Conservation (phyloP, 345 rosid genomes). For the Hibiscus mutabilis region DNA sequence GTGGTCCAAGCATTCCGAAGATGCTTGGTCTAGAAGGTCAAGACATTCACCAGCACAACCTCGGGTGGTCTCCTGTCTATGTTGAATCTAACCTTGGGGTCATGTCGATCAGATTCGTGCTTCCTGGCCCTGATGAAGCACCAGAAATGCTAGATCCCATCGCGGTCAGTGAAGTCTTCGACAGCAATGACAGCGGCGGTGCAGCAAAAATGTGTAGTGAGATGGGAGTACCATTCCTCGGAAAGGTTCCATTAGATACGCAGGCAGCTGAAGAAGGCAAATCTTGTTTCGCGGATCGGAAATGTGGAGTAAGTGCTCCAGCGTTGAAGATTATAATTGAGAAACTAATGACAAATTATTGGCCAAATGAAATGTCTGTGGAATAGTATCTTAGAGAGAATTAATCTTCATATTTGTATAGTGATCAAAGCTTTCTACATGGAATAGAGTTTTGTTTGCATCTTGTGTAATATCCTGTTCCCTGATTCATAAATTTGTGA, state of each 20-base stretch:
- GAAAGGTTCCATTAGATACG: constrained; percentile 89
- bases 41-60: constrained; percentile 91
- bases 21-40: constrained; percentile 94
- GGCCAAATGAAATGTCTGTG: constrained; percentile 19
- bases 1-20: too few relatives aligned
- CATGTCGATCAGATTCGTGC: constrained; percentile 97
- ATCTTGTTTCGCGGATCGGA: constrained; percentile 68
- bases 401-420: too few relatives aligned
- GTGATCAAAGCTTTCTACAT: too few relatives aligned
- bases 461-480: too few relatives aligned
- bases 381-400: background rate
- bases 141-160: constrained; percentile 61
- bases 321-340: constrained; percentile 61
- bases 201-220: constrained; percentile 79
- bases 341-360: constrained; percentile 30
- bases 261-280: constrained; percentile 94
- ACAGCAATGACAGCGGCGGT: constrained; percentile 81
- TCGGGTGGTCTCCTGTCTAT: constrained; percentile 96
- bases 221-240: constrained; percentile 77
- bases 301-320: constrained; percentile 61
- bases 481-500: too few relatives aligned
- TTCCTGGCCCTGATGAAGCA: constrained; percentile 82
- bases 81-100: constrained; percentile 96
- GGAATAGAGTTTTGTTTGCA: too few relatives aligned
- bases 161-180: constrained; percentile 69